Conservation (phyloP, 441 rosid species). For the Aleurites moluccanus region DNA sequence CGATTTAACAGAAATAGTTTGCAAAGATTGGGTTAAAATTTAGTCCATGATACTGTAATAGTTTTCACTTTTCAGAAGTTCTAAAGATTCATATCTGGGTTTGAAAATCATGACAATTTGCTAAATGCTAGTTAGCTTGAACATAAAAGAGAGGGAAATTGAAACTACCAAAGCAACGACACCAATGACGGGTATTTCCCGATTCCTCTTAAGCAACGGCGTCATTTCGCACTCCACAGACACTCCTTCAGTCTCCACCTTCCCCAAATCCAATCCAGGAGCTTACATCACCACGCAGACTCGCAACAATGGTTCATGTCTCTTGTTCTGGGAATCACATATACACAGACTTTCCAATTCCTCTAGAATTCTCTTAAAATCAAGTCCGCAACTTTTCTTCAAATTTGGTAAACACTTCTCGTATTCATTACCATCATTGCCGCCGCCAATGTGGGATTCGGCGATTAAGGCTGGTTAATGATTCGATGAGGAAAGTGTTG, state of each 20-base stretch:
- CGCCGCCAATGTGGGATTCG: conserved; percentile 35
- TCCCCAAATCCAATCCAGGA: conserved; percentile 69
- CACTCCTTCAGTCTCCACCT: conserved; percentile 52
- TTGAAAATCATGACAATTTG: too few species aligned
- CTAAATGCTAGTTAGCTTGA: too few species aligned
- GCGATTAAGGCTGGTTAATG: conserved; percentile 42
- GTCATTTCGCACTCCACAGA: conserved; percentile 38
- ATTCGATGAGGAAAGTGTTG: conserved; percentile 42
- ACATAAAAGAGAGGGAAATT: too few species aligned
- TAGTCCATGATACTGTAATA: too few species aligned
- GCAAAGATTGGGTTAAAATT: too few species aligned
- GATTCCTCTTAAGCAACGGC: conserved; percentile 59
- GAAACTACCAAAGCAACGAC: background rate
- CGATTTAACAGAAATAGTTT: too few species aligned
- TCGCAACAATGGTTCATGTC: conserved; percentile 42
- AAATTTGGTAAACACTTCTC: conserved; percentile 8
- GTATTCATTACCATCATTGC: background rate
- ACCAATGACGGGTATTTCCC: conserved; percentile 28
- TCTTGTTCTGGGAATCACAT: conserved; percentile 77
- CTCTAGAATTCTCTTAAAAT: conserved; percentile 45
- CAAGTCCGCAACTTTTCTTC: conserved; percentile 54
- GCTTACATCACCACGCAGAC: conserved; percentile 87
- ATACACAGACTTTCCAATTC: conserved; percentile 56
- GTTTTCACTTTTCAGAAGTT: too few species aligned
- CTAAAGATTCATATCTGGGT: too few species aligned